phyloP scores from a whole-genome alignment of 305 asterid species.

The Striga hermonthica region DNA sequence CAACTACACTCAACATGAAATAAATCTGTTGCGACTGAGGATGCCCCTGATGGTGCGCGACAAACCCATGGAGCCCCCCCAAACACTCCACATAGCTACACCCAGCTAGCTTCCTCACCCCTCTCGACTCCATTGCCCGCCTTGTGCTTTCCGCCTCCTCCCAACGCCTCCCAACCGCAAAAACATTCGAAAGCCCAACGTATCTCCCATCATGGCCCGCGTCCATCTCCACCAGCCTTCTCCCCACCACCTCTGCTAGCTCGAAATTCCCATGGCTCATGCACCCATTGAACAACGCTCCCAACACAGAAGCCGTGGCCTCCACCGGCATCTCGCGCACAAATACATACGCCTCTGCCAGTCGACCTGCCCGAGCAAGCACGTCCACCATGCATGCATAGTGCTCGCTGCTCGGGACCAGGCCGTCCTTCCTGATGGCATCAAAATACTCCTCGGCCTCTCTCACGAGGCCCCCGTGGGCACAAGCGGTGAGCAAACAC shows the following conservation, averaged over 20 bases:
- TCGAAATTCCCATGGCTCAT: slow-evolving; percentile 55
- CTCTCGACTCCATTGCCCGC: slow-evolving; percentile 66
- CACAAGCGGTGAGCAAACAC: slow-evolving; percentile 71
- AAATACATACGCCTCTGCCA: slow-evolving; percentile 56
- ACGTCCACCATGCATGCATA: slow-evolving; percentile 86
- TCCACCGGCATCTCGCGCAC: slow-evolving; percentile 44
- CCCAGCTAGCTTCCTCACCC: slow-evolving; percentile 74
- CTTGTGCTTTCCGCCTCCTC: slow-evolving; percentile 60
- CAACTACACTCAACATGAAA: slow-evolving; percentile 43
- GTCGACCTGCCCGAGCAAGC: slow-evolving; percentile 70
- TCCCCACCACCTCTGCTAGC: slow-evolving; percentile 74
- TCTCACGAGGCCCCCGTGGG: slow-evolving; percentile 74
- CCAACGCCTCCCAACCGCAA: slow-evolving; percentile 63
- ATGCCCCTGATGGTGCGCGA: slow-evolving; percentile 68
- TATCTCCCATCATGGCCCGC: slow-evolving; percentile 79
- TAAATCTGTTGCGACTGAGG: slow-evolving; percentile 47
- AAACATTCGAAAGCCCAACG: slow-evolving; percentile 68
- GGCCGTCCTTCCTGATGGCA: slow-evolving; percentile 43
- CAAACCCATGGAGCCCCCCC: slow-evolving; percentile 57
- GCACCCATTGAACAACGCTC: slow-evolving; percentile 76
- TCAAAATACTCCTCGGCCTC: slow-evolving; percentile 59
- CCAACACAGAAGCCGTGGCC: slow-evolving; percentile 71
- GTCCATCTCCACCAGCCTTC: slow-evolving; percentile 60
- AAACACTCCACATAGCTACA: slow-evolving; percentile 63
- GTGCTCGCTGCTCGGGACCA: slow-evolving; percentile 65